phyloP scores from a whole-genome alignment of 345 rosid species.

The Brassica rapa region DNA sequence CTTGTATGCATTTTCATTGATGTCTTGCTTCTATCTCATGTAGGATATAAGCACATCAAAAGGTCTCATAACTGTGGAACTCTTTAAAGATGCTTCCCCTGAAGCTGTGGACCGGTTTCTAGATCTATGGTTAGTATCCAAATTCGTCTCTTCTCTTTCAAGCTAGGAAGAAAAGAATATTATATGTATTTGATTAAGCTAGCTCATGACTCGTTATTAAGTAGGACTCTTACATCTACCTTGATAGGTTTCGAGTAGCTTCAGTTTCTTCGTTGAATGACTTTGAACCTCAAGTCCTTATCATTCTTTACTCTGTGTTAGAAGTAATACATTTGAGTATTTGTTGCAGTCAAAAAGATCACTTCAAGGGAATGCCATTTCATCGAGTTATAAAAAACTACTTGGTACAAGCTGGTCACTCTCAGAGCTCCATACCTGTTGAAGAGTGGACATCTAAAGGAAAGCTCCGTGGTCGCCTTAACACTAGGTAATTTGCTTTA shows the following conservation, averaged over 20 bases:
- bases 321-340: slow-evolving; percentile 6
- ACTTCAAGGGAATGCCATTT: slow-evolving; percentile 83
- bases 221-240: neutral
- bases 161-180: neutral
- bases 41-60: slow-evolving; percentile 80
- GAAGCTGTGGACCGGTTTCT: slow-evolving; percentile 78
- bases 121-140: slow-evolving; percentile 59
- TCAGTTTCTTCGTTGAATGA: slow-evolving; percentile 1
- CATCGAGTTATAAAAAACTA: slow-evolving; percentile 81
- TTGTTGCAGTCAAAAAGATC: slow-evolving; percentile 71
- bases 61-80: slow-evolving; percentile 68
- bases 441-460: slow-evolving; percentile 85
- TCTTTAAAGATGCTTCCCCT: slow-evolving; percentile 70
- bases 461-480: slow-evolving; percentile 67
- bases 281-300: neutral
- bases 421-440: slow-evolving; percentile 51
- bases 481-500: slow-evolving; percentile 52
- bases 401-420: slow-evolving; percentile 83
- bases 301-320: neutral
- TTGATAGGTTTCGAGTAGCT: neutral
- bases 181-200: slow-evolving; percentile 3
- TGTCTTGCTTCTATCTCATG: slow-evolving; percentile 20
- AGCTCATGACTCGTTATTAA: slow-evolving; percentile 1
- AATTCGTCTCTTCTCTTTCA: neutral
- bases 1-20: slow-evolving; percentile 6